Conservation (phyloP, 257 asterid species). For the Verbena officinalis region DNA sequence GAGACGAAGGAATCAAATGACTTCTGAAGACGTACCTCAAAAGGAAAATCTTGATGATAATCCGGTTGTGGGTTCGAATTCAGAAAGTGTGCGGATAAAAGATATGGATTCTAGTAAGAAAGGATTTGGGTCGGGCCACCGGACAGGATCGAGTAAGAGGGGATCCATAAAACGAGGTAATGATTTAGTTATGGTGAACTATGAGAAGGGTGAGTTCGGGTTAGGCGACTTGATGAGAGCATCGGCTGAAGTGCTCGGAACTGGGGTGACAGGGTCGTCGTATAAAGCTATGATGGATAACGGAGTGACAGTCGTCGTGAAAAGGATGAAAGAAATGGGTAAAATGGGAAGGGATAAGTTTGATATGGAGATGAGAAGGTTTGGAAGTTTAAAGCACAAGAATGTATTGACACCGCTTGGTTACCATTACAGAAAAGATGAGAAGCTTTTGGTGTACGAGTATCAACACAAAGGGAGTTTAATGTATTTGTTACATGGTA, state of each 20-base stretch:
- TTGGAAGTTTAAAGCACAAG: conserved; percentile 60
- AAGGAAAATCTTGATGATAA: too few species aligned
- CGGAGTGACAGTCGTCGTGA: conserved; percentile 70
- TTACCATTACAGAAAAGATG: conserved; percentile 72
- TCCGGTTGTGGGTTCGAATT: too few species aligned
- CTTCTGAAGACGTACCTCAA: too few species aligned
- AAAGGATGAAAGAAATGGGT: conserved; percentile 65
- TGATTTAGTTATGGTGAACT: conserved; percentile 60
- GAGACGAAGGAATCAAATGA: conserved; percentile 27
- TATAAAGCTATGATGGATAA: conserved; percentile 68
- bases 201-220: conserved; percentile 65
- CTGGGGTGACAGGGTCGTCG: conserved; percentile 58
- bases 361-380: conserved; percentile 56
- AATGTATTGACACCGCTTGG: conserved; percentile 74
- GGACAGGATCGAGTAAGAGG: conserved; percentile 20
- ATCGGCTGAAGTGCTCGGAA: conserved; percentile 73
- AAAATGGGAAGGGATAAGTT: conserved; percentile 58
- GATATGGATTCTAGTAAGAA: conserved; percentile 23
- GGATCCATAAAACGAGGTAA: conserved; percentile 24
- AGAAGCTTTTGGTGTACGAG: conserved; percentile 71
- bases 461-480: conserved; percentile 69
- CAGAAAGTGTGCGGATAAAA: conserved; percentile 30
- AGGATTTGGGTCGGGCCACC: conserved; percentile 31
- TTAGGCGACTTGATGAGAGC: conserved; percentile 80
- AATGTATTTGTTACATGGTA: conserved; percentile 64